Base-by-base conservation (phyloP, 2,329 filamentous ascomycete genomes). In the Colletotrichum endophyticum region DNA sequence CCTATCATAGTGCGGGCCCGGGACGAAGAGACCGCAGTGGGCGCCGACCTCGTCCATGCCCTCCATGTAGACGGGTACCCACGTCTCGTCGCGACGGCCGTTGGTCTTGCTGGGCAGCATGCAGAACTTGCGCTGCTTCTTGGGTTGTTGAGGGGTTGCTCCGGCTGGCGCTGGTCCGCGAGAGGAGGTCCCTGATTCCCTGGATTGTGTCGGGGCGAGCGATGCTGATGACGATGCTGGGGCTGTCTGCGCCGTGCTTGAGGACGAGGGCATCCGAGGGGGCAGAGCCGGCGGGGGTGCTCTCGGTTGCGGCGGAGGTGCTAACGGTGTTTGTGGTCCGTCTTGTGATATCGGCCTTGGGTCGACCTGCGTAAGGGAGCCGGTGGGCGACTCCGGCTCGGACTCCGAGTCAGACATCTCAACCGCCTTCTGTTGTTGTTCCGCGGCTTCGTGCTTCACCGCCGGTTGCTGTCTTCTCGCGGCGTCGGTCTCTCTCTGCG, bases 31-130 rank as follows among this genome's bases (percentile, higher is more conserved):
- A 0, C 94, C 93, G 77, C 95, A 96, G 83, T 98, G 96, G 12
- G 96, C 96, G 8, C 92, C 93, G 1, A 98, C 94, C 84, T 98
- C 95, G 81, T 98, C 96, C 77, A 97, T 92, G 69, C 92, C 93
- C 74, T 94, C 90, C 94, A 98, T 97, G 80, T 92, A 93, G 4
- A 98, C 91, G 61, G 93, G 89, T 1, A 96, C 87, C 96, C 96
- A 98, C 19, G 93, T 91, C 6, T 90, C 86, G 82, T 98, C 95
- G 59, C 88, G 86, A 76, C 88, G 86, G 8, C 92, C 92, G 69
- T 88, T 83, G 13, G 84, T 85, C 73, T 87, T 88, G 25, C 87
- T 84, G 0, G 94, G 95, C 5, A 96, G 85, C 79, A 93, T 92
- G 85, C 95, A 97, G 84, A 98, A 98, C 81, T 95, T 96, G 75